Percentiles rank a stretch among this genome's conserved stretches.
Conservation (phyloP, 192 early-diverging fungal species). For the Backusella australiensis region DNA sequence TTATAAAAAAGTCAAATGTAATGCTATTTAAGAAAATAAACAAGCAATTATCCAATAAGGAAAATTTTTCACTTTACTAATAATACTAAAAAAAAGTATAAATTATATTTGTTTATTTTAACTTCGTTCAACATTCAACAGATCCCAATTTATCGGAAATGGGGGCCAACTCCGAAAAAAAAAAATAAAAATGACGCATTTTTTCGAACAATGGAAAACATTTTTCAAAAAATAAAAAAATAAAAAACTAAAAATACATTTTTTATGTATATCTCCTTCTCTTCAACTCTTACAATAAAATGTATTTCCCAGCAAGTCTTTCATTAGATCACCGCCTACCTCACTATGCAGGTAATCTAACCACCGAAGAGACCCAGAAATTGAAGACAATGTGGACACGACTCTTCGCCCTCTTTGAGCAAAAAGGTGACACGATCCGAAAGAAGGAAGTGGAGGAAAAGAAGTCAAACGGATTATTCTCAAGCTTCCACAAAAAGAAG, state of each 20-base stretch:
- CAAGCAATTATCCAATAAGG: no score
- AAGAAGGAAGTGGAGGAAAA: background rate
- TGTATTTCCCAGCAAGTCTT: background rate
- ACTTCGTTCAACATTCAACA: no score
- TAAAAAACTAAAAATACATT: no score
- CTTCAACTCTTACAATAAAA: background rate
- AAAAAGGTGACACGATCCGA: background rate
- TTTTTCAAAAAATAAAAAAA: background rate
- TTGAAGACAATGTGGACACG: slow-evolving; percentile 45
- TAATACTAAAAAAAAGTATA: no score
- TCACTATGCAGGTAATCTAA: slow-evolving; percentile 34
- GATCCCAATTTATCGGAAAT: no score
- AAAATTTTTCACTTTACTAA: no score
- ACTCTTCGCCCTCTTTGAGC: slow-evolving; percentile 43
- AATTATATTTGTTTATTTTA: no score
- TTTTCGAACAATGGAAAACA: background rate
- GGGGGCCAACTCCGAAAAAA: background rate
- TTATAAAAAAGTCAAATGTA: no score
- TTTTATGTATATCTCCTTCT: background rate
- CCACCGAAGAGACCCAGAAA: slow-evolving; percentile 40
- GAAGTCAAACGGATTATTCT: background rate
- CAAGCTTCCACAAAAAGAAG: slow-evolving; percentile 3
- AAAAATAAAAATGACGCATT: background rate
- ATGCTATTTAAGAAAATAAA: no score
- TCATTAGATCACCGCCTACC: background rate